Conservation (phyloP, 1,284 basidiomycete genomes). For the Austroboletus novae-zelandiae region DNA sequence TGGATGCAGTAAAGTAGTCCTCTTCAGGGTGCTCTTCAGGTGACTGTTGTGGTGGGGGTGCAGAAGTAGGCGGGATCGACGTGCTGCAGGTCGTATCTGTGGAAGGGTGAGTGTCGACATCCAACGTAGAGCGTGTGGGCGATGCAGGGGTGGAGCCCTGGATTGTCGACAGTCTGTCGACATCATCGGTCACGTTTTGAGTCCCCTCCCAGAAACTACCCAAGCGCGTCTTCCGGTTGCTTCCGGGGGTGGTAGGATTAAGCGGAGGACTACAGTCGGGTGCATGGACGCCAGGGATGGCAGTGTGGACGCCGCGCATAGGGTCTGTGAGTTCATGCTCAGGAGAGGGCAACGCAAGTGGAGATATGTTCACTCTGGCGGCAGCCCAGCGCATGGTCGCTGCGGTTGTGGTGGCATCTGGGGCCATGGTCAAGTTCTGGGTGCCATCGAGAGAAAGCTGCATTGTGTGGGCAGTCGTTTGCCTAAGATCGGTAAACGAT, state of each 20-base stretch:
- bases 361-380: constrained; percentile 69
- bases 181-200: constrained; percentile 43
- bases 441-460: constrained; percentile 26
- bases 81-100: constrained; percentile 11
- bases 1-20: constrained; percentile 33
- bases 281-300: constrained; percentile 62
- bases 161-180: constrained; percentile 26
- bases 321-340: constrained; percentile 87
- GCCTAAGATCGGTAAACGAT: constrained; percentile 52
- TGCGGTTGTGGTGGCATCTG: constrained; percentile 66
- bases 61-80: constrained; percentile 16
- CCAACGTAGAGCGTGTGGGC: constrained; percentile 13
- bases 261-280: constrained; percentile 30
- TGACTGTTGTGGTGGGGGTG: constrained; percentile 19
- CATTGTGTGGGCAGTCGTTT: constrained; percentile 27
- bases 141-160: constrained; percentile 28
- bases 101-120: constrained; percentile 5
- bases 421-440: constrained; percentile 34
- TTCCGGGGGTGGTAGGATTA: constrained; percentile 45
- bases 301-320: constrained; percentile 68
- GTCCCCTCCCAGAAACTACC: constrained; percentile 73
- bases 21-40: constrained; percentile 28
- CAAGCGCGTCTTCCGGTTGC: constrained; percentile 52
- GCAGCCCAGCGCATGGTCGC: constrained; percentile 85
- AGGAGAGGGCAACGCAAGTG: constrained; percentile 80